Base-by-base conservation (phyloP, 1,284 basidiomycete species). In the Melanopsichium pennsylvanicum region DNA sequence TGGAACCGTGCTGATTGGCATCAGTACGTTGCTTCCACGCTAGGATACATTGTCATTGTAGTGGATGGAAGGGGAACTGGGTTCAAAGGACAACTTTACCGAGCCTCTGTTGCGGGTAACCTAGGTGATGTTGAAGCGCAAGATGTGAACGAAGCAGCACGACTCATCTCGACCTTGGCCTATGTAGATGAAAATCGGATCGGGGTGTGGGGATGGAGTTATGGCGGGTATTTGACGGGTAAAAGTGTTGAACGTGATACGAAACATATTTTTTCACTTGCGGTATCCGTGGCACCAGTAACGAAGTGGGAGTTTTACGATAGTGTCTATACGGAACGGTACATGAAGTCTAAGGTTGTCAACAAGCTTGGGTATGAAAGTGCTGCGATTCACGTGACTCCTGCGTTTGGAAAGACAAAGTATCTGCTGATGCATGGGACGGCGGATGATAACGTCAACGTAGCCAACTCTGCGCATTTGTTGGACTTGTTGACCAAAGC, bases 31-130 rank as follows among this genome's bases (percentile, higher is more conserved):
- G 90, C 89, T 2, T 89, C 89, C 67, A 86, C 87, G 25, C 84
- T 92, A 36, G 88, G 92, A 68, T 97, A 95, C 81, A 85, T 98
- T 38, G 85, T 95, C 22, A 90, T 96, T 39, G 83, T 86, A 12
- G 89, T 97, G 35, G 95, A 97, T 79, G 93, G 92, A 0, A 86
- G 94, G n/a, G 94, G 94, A 0, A 97, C 95, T 0, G 95, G 95
- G 2, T 91, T 85, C 83, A 91, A 90, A 79, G 95, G 95, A 0
- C 86, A 93, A 26, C 83, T 83, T 55, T 83, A 96, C 81, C 85
- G 94, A 50, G 93, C 93, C 78, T 86, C 88, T 0, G 90, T 97
- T 6, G 89, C 90, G 70, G 87, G 89, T 46, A 87, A 94, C 74
- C 84, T 97, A 5, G 95, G 95, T 0, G 87, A 87, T 74, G 89